Base-by-base conservation (phyloP, 176 grass and related monocot genomes). In the Pontederia crassipes region DNA sequence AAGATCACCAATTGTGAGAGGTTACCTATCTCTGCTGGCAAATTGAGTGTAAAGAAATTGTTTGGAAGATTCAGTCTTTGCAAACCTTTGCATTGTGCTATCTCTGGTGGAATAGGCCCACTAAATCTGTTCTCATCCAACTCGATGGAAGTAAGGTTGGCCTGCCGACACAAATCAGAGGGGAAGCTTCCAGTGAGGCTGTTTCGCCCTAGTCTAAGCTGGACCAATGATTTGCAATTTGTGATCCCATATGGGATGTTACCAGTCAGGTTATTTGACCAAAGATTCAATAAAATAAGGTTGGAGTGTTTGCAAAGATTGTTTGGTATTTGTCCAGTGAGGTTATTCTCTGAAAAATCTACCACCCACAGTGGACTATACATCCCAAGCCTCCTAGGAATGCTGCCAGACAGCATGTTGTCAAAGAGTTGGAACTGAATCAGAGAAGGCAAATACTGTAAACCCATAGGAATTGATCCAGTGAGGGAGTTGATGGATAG, bases 101-200 rank as follows among this genome's bases (percentile, higher is more conserved):
- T 89, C 55, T 86, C 67, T 61, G 70, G 64, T 74, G 94, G 87
- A 69, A 98, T 98, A 54, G 82, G 94, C 6, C 94, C 94, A 81
- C 74, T 86, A 48, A 98, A 89, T 65, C 82, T 77, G 62, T 93
- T 93, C 62, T 79, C 77, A 80, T 77, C 85, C 24, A 98, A 72
- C 60, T 93, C 94, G 49, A 98, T 76, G 54, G 94, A 86, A 18
- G 84, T 89, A 66, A 98, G 76, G 81, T 98, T 98, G 46, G 78
- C 88, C 60, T 86, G 68, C 66, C 75, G 66, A 40, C 94, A 98
- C 20, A 98, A 74, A 69, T 93, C 77, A 57, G 78, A 69, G 32
- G 94, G 88, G 55, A 98, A 98, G 75, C 88, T 93, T 61, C 94
- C 94, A 46, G 94, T 98, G 60, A 98, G 74, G 69, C 56, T 81